These are phyloP conservation scores for Chlorella variabilis DNA, from an alignment of 163 green algal species.

Conservation along the genomic window DNA sequence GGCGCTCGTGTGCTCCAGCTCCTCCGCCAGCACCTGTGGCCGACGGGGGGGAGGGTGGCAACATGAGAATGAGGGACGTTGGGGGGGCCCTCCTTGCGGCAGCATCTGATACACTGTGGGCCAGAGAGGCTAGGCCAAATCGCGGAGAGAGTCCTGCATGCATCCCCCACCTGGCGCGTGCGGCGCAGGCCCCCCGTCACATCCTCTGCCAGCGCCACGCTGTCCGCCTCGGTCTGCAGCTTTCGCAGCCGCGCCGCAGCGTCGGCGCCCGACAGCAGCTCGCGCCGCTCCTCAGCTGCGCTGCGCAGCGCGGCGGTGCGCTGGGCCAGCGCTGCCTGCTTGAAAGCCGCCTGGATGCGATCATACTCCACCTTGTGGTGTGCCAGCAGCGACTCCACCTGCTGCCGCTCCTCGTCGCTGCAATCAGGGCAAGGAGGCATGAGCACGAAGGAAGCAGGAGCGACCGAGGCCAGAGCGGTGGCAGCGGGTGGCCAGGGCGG, in stretches of 20 bases:
- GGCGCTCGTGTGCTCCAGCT: conserved; percentile 74
- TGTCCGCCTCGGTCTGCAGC: conserved; percentile 58
- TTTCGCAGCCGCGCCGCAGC: conserved; percentile 50
- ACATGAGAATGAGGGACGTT: not conserved
- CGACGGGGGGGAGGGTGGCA: not conserved
- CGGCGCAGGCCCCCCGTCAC: conserved; percentile 74
- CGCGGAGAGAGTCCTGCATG: too few species aligned
- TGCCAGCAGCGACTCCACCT: conserved; percentile 36
- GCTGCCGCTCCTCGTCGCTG: conserved; percentile 57
- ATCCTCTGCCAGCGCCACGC: conserved; percentile 52
- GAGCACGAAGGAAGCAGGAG: not conserved
- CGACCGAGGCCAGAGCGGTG: too few species aligned
- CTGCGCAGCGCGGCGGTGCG: conserved; percentile 16
- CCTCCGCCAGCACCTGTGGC: conserved; percentile 50
- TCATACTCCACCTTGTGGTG: conserved; percentile 56
- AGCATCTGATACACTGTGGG: too few species aligned
- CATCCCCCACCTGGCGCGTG: conserved; percentile 62
- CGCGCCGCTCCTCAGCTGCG: conserved; percentile 50
- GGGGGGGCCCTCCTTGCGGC: not conserved
- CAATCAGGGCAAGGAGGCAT: not conserved
- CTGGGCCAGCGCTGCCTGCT: conserved; percentile 13
- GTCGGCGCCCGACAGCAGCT: conserved; percentile 67
- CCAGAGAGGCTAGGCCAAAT: too few species aligned
- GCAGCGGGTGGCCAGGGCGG: not conserved
- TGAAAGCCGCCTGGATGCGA: conserved; percentile 38